A percentile compares a stretch with the other conserved stretches of the same genome.
Conservation (phyloP, 495 filamentous ascomycete genomes). For the Durotheca rogersii region DNA sequence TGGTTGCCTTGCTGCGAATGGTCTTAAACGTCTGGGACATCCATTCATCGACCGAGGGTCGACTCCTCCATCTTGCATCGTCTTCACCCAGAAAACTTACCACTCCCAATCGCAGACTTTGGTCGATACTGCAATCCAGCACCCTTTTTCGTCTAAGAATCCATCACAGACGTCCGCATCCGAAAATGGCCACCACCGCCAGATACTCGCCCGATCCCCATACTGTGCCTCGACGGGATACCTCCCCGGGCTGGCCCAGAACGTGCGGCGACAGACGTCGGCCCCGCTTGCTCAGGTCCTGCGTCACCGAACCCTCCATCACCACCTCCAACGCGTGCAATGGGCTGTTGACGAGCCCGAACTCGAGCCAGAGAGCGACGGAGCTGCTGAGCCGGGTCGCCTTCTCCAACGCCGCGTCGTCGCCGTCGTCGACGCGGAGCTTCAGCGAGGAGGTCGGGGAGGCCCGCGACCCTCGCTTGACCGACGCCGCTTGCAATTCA, state of each 20-base stretch:
- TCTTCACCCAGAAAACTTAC: conserved; percentile 14
- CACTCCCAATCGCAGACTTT: conserved; percentile 13
- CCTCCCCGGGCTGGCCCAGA: conserved; percentile 24
- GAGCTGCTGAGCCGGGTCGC: conserved; percentile 55
- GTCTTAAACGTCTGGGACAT: conserved; percentile 33
- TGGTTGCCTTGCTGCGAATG: conserved; percentile 24
- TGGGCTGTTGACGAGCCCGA: conserved; percentile 47
- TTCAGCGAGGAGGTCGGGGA: conserved; percentile 38
- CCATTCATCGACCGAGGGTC: conserved; percentile 24
- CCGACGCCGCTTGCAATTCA: conserved; percentile 33
- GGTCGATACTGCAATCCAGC: conserved; percentile 7
- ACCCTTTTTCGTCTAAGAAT: conserved; percentile 11
- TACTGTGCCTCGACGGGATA: conserved; percentile 22
- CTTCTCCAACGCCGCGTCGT: conserved; percentile 44
- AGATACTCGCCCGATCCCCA: conserved; percentile 27
- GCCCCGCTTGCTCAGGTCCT: conserved; percentile 52
- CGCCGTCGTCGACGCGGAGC: conserved; percentile 39
- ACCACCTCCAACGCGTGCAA: conserved; percentile 55
- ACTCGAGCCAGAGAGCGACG: conserved; percentile 48
- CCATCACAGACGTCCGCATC: conserved; percentile 9
- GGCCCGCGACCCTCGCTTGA: conserved; percentile 33
- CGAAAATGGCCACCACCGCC: conserved; percentile 26
- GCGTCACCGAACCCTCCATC: conserved; percentile 55
- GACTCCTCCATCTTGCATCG: conserved; percentile 24
- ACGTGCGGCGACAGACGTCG: conserved; percentile 35